phyloP scores from a whole-genome alignment of 2,329 filamentous ascomycete species.

The Lasiodiplodia sp. region DNA sequence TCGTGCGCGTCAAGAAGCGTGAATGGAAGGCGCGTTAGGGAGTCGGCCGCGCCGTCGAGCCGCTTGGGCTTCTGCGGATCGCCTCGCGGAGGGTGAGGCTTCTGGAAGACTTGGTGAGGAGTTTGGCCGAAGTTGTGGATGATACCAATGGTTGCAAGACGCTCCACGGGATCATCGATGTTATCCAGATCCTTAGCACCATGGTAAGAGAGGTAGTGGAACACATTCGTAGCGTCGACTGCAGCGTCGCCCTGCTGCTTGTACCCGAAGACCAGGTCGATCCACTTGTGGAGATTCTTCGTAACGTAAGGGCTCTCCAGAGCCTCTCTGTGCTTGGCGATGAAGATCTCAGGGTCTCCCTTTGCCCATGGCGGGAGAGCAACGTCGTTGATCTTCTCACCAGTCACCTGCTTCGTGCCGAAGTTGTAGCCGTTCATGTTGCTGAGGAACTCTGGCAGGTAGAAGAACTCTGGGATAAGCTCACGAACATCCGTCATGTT shows the following conservation, averaged over 20 bases:
- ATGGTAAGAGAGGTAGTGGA: conserved; percentile 93
- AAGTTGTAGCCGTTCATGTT: conserved; percentile 97
- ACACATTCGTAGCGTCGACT: conserved; percentile 90
- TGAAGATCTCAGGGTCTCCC: conserved; percentile 93
- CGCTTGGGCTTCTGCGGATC: conserved; percentile 70
- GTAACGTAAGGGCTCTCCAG: conserved; percentile 93
- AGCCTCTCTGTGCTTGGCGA: conserved; percentile 93
- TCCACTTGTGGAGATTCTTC: conserved; percentile 89
- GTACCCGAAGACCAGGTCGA: conserved; percentile 91
- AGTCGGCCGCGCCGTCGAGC: conserved; percentile 79
- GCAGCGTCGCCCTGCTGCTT: conserved; percentile 95
- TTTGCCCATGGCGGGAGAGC: conserved; percentile 96
- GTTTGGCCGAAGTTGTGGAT: conserved; percentile 99
- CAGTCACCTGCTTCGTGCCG: conserved; percentile 81
- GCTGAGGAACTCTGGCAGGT: conserved; percentile 90
- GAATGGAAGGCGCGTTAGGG: conserved; percentile 78
- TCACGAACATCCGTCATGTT: conserved; percentile 96
- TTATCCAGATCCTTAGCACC: conserved; percentile 91
- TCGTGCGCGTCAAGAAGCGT: conserved; percentile 80
- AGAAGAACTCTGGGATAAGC: conserved; percentile 96
- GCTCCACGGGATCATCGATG: conserved; percentile 86
- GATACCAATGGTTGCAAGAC: conserved; percentile 88
- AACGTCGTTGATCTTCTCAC: conserved; percentile 82
- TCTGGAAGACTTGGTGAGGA: conserved; percentile 89
- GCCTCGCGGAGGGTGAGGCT: conserved; percentile 79